phyloP scores from a whole-genome alignment of 768 basidiomycete species.

The Tricholomella constricta region DNA sequence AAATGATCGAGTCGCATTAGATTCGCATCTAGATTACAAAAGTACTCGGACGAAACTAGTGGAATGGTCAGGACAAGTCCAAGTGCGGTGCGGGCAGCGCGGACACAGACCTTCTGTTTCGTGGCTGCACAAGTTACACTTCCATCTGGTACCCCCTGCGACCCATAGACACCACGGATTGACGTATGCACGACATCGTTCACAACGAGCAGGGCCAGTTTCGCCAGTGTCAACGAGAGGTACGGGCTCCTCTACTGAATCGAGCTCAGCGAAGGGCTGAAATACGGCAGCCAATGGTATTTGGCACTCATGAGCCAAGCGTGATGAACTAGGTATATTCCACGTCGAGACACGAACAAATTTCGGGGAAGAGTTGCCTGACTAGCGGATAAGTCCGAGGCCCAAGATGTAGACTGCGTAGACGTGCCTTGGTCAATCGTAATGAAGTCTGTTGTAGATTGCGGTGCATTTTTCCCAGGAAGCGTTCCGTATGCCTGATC shows the following conservation, averaged over 20 bases:
- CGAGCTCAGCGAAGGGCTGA: constrained; percentile 89
- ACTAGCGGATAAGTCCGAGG: background rate
- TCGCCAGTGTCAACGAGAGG: constrained; percentile 75
- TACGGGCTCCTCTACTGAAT: constrained; percentile 74
- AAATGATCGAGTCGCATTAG: constrained; percentile 78
- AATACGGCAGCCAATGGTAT: constrained; percentile 85
- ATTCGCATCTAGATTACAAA: constrained; percentile 78
- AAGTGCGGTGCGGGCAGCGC: background rate
- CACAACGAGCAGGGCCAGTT: constrained; percentile 82
- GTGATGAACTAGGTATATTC: constrained; percentile 79
- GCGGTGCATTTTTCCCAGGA: constrained; percentile 65
- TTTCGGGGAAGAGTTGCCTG: constrained; percentile 89
- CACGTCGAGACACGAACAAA: constrained; percentile 89
- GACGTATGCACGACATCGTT: constrained; percentile 83
- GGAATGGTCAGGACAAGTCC: constrained; percentile 1
- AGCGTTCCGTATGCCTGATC: constrained; percentile 63
- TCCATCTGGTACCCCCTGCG: constrained; percentile 83
- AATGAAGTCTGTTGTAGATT: constrained; percentile 84
- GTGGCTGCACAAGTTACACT: constrained; percentile 86
- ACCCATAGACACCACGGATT: constrained; percentile 93
- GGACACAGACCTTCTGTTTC: constrained; percentile 76
- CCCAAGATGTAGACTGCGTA: background rate
- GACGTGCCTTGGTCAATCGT: constrained; percentile 84
- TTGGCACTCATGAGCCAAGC: constrained; percentile 77
- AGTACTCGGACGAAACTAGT: constrained; percentile 80